These are phyloP conservation scores for Rhizopogon vulgaris DNA, from an alignment of 768 basidiomycete genomes.

Conservation along the genomic window DNA sequence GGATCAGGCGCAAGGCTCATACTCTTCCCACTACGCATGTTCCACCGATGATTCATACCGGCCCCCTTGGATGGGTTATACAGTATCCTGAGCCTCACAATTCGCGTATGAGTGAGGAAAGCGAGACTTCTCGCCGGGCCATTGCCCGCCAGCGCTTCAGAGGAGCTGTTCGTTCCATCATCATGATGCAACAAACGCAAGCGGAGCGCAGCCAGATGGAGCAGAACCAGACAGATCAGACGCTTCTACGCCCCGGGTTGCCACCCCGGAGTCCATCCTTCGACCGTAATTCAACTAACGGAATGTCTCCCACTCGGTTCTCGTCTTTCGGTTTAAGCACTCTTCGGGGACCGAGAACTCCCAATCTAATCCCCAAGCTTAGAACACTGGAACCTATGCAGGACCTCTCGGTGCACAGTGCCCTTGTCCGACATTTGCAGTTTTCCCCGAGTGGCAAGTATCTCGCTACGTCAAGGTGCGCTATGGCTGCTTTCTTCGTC, in stretches of 20 bases:
- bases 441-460: conserved; percentile 51
- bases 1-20: neutral
- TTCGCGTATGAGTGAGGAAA: conserved; percentile 21
- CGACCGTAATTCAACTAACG: conserved; percentile 22
- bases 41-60: neutral
- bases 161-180: conserved; percentile 40
- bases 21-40: neutral
- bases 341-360: conserved; percentile 34
- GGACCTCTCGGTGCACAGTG: conserved; percentile 39
- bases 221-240: neutral
- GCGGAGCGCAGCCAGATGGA: neutral
- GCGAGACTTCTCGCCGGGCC: conserved; percentile 17
- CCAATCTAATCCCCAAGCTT: conserved; percentile 35
- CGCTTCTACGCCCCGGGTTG: conserved; percentile 20
- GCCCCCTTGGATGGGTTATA: too few species aligned
- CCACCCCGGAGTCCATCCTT: conserved; percentile 25
- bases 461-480: conserved; percentile 47
- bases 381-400: conserved; percentile 34
- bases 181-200: conserved; percentile 29
- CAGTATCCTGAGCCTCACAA: conserved; percentile 20
- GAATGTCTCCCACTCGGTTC: conserved; percentile 26
- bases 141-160: conserved; percentile 32
- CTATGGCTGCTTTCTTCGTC: neutral
- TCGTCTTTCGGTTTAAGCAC: conserved; percentile 29
- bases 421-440: conserved; percentile 47